Evolutionary conservation across 805 yeast species (phyloP).

Genomic region (Tetrapisispora iriomotensis): DNA sequence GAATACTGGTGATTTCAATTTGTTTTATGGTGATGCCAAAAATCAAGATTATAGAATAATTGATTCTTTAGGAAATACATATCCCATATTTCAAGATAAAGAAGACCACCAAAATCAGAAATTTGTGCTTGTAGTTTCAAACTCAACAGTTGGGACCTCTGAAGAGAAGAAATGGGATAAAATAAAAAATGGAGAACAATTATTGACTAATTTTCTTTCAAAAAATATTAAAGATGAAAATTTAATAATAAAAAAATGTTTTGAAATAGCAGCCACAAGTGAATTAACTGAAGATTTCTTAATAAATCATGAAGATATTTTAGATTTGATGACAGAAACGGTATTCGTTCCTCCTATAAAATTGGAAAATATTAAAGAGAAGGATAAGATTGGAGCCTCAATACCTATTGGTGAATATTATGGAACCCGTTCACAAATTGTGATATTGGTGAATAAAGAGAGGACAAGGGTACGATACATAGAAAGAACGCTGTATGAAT

Average conservation of each 20-base stretch:
- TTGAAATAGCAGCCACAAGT: constrained; percentile 44
- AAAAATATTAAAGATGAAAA: constrained; percentile 24
- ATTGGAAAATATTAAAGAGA: constrained; percentile 23
- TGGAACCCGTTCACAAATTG: constrained; percentile 85
- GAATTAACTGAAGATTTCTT: constrained; percentile 28
- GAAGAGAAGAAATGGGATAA: constrained; percentile 61
- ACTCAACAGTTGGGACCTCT: constrained; percentile 24
- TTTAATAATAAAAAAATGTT: constrained; percentile 35
- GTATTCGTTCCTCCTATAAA: constrained; percentile 66
- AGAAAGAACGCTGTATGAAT: constrained; percentile 51
- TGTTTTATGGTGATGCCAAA: constrained; percentile 31
- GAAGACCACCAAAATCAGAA: constrained; percentile 3
- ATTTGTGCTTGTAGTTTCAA: constrained; percentile 21
- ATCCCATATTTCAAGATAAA: constrained; percentile 20
- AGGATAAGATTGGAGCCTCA: constrained; percentile 25
- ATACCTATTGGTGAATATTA: constrained; percentile 47
- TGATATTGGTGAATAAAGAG: constrained; percentile 46
- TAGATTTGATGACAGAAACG: constrained; percentile 41
- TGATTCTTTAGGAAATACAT: constrained; percentile 25
- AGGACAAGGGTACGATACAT: constrained; percentile 44
- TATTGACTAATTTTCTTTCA: constrained; percentile 27
- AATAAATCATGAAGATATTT: constrained; percentile 16
- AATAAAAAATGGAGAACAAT: constrained; percentile 44
- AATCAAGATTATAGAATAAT: constrained; percentile 16
- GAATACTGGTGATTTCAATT: constrained; percentile 26